Percentiles rank a stretch among this genome's conserved stretches.
phyloP scores from a whole-genome alignment of 2,329 filamentous ascomycete genomes.

The Monosporascus sp. region DNA sequence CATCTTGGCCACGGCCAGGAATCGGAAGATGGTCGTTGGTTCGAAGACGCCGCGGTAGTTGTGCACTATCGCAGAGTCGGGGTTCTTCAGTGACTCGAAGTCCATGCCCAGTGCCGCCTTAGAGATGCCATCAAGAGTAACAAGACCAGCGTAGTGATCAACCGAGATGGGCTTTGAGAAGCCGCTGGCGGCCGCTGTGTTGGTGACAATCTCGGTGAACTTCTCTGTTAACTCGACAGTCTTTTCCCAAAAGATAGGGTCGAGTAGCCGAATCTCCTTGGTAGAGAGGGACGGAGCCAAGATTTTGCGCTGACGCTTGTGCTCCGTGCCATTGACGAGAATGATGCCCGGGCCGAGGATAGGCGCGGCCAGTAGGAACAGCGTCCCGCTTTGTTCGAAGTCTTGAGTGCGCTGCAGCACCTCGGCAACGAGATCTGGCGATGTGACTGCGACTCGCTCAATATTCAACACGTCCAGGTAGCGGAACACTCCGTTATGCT shows the following conservation, averaged over 20 bases:
- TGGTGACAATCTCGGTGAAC: slow-evolving; percentile 1
- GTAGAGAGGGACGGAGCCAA: slow-evolving; percentile 15
- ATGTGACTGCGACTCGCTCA: slow-evolving; percentile 9
- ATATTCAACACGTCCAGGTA: slow-evolving; percentile 11
- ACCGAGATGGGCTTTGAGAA: slow-evolving; percentile 7
- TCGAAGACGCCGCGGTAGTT: slow-evolving; percentile 9
- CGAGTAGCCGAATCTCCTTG: slow-evolving; percentile 13
- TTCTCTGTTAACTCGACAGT: slow-evolving; percentile 11
- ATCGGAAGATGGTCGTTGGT: slow-evolving; percentile 7
- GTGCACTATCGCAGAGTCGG: slow-evolving; percentile 8
- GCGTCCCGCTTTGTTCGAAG: slow-evolving; percentile 10
- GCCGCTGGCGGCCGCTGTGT: background rate
- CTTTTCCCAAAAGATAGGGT: slow-evolving; percentile 18
- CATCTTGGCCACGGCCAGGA: slow-evolving; percentile 8
- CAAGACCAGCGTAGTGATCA: slow-evolving; percentile 7
- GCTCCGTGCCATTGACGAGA: slow-evolving; percentile 12
- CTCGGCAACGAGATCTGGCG: slow-evolving; percentile 6
- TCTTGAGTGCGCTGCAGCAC: slow-evolving; percentile 12
- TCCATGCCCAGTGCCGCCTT: slow-evolving; percentile 8
- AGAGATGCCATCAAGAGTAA: slow-evolving; percentile 8
- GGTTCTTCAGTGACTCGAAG: slow-evolving; percentile 8
- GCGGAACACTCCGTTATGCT: slow-evolving; percentile 10
- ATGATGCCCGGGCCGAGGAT: slow-evolving; percentile 12
- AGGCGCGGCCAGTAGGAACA: slow-evolving; percentile 6
- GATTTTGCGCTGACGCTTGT: slow-evolving; percentile 15